Conservation (phyloP, 1,284 basidiomycete species). For the Rhodotorula sp. region DNA sequence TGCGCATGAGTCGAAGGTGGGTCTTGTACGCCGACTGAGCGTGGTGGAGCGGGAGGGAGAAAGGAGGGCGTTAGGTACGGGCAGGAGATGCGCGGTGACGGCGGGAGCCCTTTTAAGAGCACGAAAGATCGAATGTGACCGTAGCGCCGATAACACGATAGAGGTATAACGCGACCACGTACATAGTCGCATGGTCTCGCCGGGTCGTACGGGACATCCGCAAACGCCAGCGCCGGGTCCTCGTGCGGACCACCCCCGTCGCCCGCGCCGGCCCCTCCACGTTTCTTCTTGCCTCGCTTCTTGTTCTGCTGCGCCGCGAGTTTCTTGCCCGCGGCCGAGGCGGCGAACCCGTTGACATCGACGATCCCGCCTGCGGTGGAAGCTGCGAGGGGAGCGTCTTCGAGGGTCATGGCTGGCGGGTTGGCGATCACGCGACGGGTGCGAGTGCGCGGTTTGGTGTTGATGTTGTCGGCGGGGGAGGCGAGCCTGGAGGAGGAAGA, state of each 20-base stretch:
- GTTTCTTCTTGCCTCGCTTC: conserved; percentile 32
- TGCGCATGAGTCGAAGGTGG: conserved; percentile 24
- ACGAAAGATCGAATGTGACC: background rate
- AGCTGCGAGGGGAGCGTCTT: conserved; percentile 50
- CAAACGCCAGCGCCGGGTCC: conserved; percentile 42
- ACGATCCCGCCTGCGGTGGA: conserved; percentile 56
- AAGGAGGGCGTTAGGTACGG: background rate
- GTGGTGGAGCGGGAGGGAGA: no score
- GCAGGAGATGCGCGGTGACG: background rate
- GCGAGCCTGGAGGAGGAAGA: conserved; percentile 1
- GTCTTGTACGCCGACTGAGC: conserved; percentile 37
- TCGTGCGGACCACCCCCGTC: conserved; percentile 32
- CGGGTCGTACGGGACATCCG: conserved; percentile 69
- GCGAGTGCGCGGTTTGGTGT: background rate
- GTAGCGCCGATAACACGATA: background rate
- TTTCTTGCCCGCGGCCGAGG: conserved; percentile 50
- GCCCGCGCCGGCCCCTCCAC: background rate
- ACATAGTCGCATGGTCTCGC: conserved; percentile 74
- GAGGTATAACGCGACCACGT: conserved; percentile 3
- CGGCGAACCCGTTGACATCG: conserved; percentile 72
- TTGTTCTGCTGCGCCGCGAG: conserved; percentile 27
- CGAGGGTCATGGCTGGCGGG: conserved; percentile 42
- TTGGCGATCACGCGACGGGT: conserved; percentile 25
- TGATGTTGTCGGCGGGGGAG: background rate
- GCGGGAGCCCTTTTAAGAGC: no score